Evolutionary conservation across 148 eudicot genomes (phyloP), one percentile per base, ranked within the genome.

Genomic region (Pharnaceum exiguum): DNA sequence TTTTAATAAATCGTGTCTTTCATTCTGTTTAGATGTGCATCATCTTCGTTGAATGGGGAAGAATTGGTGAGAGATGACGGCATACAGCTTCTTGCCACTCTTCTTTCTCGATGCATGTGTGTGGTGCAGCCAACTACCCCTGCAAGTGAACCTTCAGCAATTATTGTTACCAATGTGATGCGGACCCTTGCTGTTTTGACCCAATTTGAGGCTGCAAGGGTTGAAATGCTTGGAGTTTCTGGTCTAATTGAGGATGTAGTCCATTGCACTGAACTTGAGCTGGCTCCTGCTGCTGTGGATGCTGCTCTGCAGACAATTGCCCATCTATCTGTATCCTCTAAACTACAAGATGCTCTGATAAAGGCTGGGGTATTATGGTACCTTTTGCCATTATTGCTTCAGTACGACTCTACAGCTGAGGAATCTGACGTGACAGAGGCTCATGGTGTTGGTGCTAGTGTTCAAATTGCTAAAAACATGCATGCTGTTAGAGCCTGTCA

Each of bases 21-120:
- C 15, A 31, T 45, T 39, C 22, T 63, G 53, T 67, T 52, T 57
- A 93, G 99, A 69, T 93, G 99, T 69, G 99, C 82, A 55, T 89
- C 99, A 67, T 93, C 99, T 64, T 76, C 90, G 45, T 55, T 93
- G 35, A 93, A 93, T 75, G 99, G 99, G 61, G 99, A 93, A 79
- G 99, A 93, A 76, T 95, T 93, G 71, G 99, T 88, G 59, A 83
- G 99, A 74, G 99, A 88, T 78, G 89, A 85, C 46, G 99, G 99
- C 42, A 73, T 93, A 76, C 89, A 90, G 63, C 90, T 93, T 67
- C 88, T 93, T 60, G 99, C 82, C 33, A 78, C 78, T 47, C 91
- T 88, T 64, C 89, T 93, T 60, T 88, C 95, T 22, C 95, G 96
- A 25, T 93, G 99, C 73, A 88, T 93, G 96, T 76, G 87, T 70